phyloP scores from a whole-genome alignment of 768 basidiomycete species.

The Pseudohyphozyma bogoriensis region DNA sequence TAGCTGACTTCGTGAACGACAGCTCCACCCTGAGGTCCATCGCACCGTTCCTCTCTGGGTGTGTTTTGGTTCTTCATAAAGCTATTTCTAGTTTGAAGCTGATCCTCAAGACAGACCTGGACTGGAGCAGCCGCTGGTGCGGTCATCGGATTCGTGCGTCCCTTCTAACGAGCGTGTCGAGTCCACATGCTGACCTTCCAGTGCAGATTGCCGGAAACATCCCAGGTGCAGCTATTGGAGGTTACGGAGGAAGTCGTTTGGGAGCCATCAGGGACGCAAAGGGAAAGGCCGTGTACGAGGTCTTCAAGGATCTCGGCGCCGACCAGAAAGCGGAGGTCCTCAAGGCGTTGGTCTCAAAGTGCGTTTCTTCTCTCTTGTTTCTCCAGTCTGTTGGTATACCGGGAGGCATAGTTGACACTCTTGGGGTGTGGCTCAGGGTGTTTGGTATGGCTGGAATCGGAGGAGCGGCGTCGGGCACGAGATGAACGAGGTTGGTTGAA shows the following conservation, averaged over 20 bases:
- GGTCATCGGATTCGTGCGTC: conserved; percentile 22
- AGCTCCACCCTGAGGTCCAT: conserved; percentile 17
- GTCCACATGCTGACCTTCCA: not conserved
- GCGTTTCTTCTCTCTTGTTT: no score
- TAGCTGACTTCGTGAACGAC: not conserved
- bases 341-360: conserved; percentile 12
- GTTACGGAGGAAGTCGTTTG: conserved; percentile 13
- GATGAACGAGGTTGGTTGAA: no score
- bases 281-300: conserved; percentile 20
- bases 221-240: conserved; percentile 25
- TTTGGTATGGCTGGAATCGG: conserved; percentile 3
- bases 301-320: conserved; percentile 21
- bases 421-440: no score
- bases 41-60: conserved; percentile 21
- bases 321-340: conserved; percentile 24
- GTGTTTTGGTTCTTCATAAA: not conserved
- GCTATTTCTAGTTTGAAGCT: not conserved
- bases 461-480: no score
- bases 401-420: no score
- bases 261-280: conserved; percentile 27
- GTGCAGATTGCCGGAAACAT: conserved; percentile 24
- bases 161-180: not conserved
- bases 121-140: conserved; percentile 24
- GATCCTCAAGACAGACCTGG: conserved; percentile 9
- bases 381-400: no score